phyloP scores from a whole-genome alignment of 1,284 basidiomycete species.

The Xerocomus amazonicus region DNA sequence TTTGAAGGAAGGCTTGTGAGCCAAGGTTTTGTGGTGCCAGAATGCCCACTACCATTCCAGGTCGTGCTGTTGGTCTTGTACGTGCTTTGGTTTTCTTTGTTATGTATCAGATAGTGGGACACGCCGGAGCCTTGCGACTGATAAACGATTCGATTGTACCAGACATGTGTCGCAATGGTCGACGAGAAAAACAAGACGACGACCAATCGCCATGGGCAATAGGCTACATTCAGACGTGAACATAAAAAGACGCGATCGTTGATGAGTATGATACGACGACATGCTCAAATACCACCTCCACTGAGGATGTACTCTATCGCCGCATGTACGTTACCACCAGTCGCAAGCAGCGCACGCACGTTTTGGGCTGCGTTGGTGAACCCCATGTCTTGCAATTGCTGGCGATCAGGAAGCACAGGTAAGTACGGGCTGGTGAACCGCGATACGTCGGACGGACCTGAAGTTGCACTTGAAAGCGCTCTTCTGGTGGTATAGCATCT shows the following conservation, averaged over 20 bases:
- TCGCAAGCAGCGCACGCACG: slow-evolving; percentile 81
- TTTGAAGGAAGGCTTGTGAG: not conserved
- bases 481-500: slow-evolving; percentile 77
- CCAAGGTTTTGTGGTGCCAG: too few species aligned
- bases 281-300: slow-evolving; percentile 61
- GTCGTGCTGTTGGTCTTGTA: too few species aligned
- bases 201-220: not conserved
- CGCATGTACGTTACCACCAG: slow-evolving; percentile 84
- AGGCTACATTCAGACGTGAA: not conserved
- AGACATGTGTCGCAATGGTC: too few species aligned
- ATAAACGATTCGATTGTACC: too few species aligned
- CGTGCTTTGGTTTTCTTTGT: too few species aligned
- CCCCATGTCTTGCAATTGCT: slow-evolving; percentile 89
- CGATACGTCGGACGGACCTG: slow-evolving; percentile 47
- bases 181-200: too few species aligned
- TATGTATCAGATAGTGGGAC: too few species aligned
- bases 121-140: too few species aligned
- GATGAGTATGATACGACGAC: too few species aligned
- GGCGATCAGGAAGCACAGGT: too few species aligned
- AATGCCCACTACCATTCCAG: too few species aligned
- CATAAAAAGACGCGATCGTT: too few species aligned
- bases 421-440: not conserved
- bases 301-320: slow-evolving; percentile 89
- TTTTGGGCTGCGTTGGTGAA: slow-evolving; percentile 85
- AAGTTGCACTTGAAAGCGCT: slow-evolving; percentile 84